phyloP scores from a whole-genome alignment of 148 eudicot genomes.

The Rhododendron simsii region DNA sequence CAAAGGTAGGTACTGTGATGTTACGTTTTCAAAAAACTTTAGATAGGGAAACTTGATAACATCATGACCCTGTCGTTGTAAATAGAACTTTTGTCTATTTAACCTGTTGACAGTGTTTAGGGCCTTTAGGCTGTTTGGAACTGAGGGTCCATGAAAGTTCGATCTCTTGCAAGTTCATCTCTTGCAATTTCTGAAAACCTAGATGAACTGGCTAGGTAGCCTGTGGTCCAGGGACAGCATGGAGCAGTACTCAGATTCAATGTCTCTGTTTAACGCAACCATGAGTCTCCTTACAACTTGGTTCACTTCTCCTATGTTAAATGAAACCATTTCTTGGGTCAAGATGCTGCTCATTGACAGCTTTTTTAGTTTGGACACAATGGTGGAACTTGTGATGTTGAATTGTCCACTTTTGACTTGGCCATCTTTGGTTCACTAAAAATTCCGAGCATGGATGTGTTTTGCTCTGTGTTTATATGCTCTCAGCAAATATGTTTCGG shows the following conservation, averaged over 20 bases:
- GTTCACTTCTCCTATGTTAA: neutral
- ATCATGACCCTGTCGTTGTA: neutral
- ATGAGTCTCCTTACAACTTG: neutral
- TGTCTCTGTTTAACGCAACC: neutral
- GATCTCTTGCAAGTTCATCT: neutral
- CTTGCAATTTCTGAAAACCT: neutral
- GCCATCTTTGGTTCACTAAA: too few relatives aligned
- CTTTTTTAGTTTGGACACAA: too few relatives aligned
- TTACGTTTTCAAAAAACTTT: neutral
- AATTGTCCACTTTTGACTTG: too few relatives aligned
- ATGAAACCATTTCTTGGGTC: too few relatives aligned
- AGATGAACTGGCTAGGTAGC: neutral
- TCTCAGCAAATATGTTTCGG: too few relatives aligned
- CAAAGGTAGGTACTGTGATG: constrained; percentile 54
- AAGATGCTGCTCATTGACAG: too few relatives aligned
- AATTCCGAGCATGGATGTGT: too few relatives aligned
- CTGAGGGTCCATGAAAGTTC: neutral
- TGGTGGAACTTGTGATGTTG: too few relatives aligned
- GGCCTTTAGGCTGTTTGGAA: neutral
- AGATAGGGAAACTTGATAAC: neutral
- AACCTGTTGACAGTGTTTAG: neutral
- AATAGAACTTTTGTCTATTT: neutral
- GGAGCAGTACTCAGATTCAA: neutral
- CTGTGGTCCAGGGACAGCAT: neutral
- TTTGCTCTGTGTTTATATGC: too few relatives aligned